Evolutionary conservation across 495 filamentous ascomycete genomes (phyloP).

Genomic region (Penicillium macrosclerotiorum): DNA sequence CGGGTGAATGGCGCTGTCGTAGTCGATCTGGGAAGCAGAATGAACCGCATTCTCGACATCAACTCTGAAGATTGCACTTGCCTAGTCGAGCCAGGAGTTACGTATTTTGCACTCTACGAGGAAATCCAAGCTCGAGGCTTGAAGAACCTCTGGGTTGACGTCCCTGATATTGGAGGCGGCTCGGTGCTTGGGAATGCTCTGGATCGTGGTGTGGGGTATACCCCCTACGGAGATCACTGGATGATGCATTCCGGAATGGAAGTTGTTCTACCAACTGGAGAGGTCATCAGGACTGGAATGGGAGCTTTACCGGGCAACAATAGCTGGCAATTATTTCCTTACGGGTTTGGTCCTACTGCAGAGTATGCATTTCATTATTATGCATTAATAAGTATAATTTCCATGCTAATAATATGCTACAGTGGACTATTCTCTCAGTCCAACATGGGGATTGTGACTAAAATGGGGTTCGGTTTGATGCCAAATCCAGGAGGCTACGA

Average conservation of each 20-base stretch:
- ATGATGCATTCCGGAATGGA: constrained; percentile 15
- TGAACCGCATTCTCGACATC: constrained; percentile 29
- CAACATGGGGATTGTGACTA: constrained; percentile 57
- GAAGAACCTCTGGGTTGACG: constrained; percentile 51
- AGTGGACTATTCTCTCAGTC: constrained; percentile 51
- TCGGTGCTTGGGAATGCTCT: constrained; percentile 54
- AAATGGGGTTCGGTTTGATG: constrained; percentile 60
- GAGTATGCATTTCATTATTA: constrained; percentile 6
- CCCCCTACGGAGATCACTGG: constrained; percentile 17
- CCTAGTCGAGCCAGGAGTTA: constrained; percentile 49
- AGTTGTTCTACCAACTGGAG: constrained; percentile 22
- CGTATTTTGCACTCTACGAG: constrained; percentile 52
- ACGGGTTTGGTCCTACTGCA: constrained; percentile 8
- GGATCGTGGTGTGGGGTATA: constrained; percentile 41
- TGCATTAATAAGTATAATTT: neutral
- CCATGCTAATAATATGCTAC: neutral
- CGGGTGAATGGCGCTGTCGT: constrained; percentile 8
- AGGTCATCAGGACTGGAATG: constrained; percentile 51
- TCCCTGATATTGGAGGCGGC: constrained; percentile 56
- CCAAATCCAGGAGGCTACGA: constrained; percentile 39
- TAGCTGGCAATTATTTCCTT: constrained; percentile 11
- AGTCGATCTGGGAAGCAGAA: constrained; percentile 11
- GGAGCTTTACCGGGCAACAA: constrained; percentile 24
- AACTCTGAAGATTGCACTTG: constrained; percentile 19
- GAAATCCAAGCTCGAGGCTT: constrained; percentile 47